Conservation (phyloP, 1,139 yeast genomes). For the Suhomyces bokatorum region DNA sequence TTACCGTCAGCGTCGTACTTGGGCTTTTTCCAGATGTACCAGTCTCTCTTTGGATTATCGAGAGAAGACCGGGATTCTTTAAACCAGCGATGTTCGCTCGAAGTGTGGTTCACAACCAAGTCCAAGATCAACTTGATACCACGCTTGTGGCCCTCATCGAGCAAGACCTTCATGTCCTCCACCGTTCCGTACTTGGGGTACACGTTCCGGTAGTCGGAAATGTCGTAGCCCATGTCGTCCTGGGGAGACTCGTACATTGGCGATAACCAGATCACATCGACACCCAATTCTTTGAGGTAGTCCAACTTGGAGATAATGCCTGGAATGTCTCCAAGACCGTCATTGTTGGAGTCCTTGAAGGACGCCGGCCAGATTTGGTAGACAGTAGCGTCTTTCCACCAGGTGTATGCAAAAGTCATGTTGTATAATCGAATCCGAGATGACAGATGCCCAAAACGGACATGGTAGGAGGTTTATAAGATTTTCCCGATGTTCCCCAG, state of each 20-base stretch:
- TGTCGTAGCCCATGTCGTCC: constrained; percentile 66
- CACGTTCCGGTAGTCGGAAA: constrained; percentile 52
- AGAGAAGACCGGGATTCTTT: constrained; percentile 53
- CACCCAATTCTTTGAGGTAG: constrained; percentile 52
- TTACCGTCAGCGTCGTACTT: constrained; percentile 47
- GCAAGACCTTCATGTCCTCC: constrained; percentile 51
- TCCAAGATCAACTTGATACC: constrained; percentile 56
- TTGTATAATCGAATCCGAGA: not conserved
- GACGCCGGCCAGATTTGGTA: constrained; percentile 64
- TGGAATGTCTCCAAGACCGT: constrained; percentile 57
- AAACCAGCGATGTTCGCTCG: constrained; percentile 58
- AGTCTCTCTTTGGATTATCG: constrained; percentile 56
- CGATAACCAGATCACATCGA: constrained; percentile 56
- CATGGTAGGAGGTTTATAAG: not conserved
- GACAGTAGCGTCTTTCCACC: constrained; percentile 61
- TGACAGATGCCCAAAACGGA: not conserved
- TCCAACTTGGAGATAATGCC: constrained; percentile 55
- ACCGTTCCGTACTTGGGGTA: constrained; percentile 55
- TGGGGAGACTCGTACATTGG: constrained; percentile 63
- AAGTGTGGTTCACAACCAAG: constrained; percentile 60
- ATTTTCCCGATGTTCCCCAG: not conserved
- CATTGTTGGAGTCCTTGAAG: constrained; percentile 57
- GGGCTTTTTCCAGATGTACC: constrained; percentile 61
- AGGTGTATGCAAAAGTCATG: constrained; percentile 21
- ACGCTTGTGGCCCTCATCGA: constrained; percentile 47